A percentile compares a stretch with the other conserved stretches of the same genome.
phyloP scores from a whole-genome alignment of 2,329 filamentous ascomycete genomes.

The Fusarium mundagurra region DNA sequence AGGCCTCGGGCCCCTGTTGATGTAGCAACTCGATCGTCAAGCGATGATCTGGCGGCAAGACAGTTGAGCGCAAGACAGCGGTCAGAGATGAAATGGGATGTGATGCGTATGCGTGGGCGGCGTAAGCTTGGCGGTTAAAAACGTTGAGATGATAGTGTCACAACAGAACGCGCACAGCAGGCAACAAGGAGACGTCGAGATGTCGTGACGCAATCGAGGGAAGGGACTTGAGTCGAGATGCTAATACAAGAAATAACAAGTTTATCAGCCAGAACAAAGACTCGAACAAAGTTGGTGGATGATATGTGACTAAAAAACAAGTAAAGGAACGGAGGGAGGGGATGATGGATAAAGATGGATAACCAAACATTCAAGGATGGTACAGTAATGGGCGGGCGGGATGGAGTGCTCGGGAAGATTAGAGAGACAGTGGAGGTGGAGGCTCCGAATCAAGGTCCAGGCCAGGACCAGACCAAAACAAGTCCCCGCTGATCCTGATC shows the following conservation, averaged over 20 bases:
- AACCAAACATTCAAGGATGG: constrained; percentile 2
- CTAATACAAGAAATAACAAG: neutral
- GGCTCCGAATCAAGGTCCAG: constrained; percentile 10
- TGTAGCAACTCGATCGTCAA: constrained; percentile 12
- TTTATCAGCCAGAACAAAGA: neutral
- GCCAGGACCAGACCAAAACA: constrained; percentile 4
- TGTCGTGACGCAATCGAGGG: constrained; percentile 7
- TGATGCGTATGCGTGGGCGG: neutral
- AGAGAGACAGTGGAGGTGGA: constrained; percentile 20
- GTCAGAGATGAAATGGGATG: neutral
- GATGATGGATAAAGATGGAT: constrained; percentile 16
- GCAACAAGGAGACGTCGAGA: neutral
- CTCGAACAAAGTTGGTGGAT: neutral
- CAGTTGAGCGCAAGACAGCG: neutral
- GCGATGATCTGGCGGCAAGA: neutral
- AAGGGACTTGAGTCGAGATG: neutral
- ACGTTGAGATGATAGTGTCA: constrained; percentile 19
- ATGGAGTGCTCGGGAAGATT: neutral
- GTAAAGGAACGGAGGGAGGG: neutral
- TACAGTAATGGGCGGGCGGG: neutral
- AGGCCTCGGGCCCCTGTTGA: constrained; percentile 35
- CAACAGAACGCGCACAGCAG: constrained; percentile 24
- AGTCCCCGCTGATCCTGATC: constrained; percentile 8
- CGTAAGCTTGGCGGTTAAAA: neutral
- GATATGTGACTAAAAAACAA: constrained; percentile 18